A percentile compares a stretch with the other conserved stretches of the same genome.
phyloP scores from a whole-genome alignment of 1,284 basidiomycete species.

The Laetiporus sulphureus region DNA sequence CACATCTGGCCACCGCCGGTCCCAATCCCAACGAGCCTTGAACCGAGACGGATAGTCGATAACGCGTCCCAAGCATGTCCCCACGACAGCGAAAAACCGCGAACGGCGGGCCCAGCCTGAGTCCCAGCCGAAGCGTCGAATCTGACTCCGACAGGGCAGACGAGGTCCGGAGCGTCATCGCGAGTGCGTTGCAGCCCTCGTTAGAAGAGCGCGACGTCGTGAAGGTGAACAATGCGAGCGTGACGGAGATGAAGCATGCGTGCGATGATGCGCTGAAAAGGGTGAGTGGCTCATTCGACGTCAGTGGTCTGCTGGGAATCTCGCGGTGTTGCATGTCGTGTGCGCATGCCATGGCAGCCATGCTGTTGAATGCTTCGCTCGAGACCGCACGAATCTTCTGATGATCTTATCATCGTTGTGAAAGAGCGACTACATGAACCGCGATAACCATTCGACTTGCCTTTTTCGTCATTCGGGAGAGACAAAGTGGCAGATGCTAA shows the following conservation, averaged over 20 bases:
- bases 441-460: neutral
- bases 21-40: neutral
- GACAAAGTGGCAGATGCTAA: no score
- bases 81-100: constrained; percentile 17
- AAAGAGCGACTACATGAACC: neutral
- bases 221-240: constrained; percentile 80
- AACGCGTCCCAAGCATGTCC: constrained; percentile 12
- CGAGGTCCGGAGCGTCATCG: neutral
- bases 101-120: constrained; percentile 11
- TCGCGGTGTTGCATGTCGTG: neutral
- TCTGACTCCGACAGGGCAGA: neutral
- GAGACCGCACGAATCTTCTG: no score
- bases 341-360: neutral
- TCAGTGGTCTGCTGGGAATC: neutral
- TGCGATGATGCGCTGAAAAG: constrained; percentile 88
- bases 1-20: neutral
- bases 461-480: neutral
- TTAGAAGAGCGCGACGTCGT: constrained; percentile 50
- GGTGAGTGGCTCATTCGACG: constrained; percentile 41
- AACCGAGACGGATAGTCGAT: neutral
- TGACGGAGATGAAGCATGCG: constrained; percentile 81
- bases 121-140: no score
- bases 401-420: no score
- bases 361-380: neutral
- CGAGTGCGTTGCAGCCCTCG: constrained; percentile 16